A percentile compares a stretch with the other conserved stretches of the same genome.
phyloP scores from a whole-genome alignment of 345 rosid species.

The Eucalyptus albens region DNA sequence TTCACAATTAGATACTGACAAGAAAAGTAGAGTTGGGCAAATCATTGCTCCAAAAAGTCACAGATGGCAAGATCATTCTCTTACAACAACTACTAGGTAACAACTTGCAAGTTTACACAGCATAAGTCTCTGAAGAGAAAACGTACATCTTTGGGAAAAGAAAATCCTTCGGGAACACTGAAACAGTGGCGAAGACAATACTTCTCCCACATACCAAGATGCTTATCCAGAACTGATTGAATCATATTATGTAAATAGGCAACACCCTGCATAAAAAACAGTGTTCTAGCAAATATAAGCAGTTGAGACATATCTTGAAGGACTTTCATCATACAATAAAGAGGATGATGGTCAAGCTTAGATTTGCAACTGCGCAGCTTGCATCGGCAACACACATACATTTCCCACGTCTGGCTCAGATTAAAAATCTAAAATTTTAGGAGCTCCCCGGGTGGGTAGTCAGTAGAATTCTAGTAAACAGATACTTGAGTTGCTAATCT shows the following conservation, averaged over 20 bases:
- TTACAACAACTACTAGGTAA: neutral
- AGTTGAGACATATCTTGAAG: neutral
- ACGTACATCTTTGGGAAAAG: conserved; percentile 43
- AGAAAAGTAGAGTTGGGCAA: neutral
- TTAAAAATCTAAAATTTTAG: neutral
- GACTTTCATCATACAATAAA: neutral
- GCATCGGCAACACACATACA: neutral
- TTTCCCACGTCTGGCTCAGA: neutral
- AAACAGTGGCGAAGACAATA: conserved; percentile 65
- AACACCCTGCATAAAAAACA: conserved; percentile 36
- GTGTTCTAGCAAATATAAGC: neutral
- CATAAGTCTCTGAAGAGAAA: neutral
- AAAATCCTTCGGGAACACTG: conserved; percentile 61
- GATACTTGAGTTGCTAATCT: neutral
- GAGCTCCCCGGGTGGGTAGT: neutral
- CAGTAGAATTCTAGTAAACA: neutral
- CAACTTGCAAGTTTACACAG: neutral
- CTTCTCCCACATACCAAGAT: conserved; percentile 61
- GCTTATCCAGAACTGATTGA: conserved; percentile 37
- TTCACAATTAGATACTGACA: neutral
- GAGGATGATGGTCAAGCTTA: neutral
- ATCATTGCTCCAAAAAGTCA: neutral
- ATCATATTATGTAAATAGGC: conserved; percentile 31
- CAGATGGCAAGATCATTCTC: neutral
- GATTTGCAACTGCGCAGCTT: neutral